Conservation (phyloP, 1,284 basidiomycete species). For the Moniliophthora roreri region DNA sequence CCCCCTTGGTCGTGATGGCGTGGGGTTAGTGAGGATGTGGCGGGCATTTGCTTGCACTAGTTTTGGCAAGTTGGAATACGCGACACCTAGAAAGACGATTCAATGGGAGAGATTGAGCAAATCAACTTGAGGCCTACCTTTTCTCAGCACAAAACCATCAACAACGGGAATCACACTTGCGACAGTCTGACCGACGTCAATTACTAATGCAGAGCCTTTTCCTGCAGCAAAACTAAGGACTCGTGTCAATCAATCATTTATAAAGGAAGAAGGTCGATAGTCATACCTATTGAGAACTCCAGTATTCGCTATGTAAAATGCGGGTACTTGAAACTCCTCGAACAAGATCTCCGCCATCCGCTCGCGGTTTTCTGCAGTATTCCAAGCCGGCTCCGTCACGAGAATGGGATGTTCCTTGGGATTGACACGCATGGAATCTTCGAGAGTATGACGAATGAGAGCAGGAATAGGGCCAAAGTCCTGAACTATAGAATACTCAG, state of each 20-base stretch:
- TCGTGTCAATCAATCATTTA: background rate
- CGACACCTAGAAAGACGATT: slow-evolving; percentile 49
- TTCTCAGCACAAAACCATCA: slow-evolving; percentile 96
- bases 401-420: slow-evolving; percentile 88
- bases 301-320: slow-evolving; percentile 96
- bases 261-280: slow-evolving; percentile 17
- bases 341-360: slow-evolving; percentile 96
- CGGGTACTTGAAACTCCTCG: slow-evolving; percentile 92
- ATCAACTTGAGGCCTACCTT: slow-evolving; percentile 57
- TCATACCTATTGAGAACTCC: slow-evolving; percentile 92
- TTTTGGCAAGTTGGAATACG: slow-evolving; percentile 71
- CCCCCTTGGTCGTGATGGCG: slow-evolving; percentile 42
- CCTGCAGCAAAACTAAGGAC: slow-evolving; percentile 86
- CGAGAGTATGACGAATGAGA: slow-evolving; percentile 76
- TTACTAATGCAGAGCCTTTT: slow-evolving; percentile 92
- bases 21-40: slow-evolving; percentile 55
- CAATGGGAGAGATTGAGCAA: background rate
- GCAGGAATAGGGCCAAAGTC: slow-evolving; percentile 78
- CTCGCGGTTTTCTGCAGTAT: slow-evolving; percentile 86
- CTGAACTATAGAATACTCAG: slow-evolving; percentile 49
- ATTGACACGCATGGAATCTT: slow-evolving; percentile 72
- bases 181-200: slow-evolving; percentile 90
- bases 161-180: slow-evolving; percentile 94
- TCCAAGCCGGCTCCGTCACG: slow-evolving; percentile 96
- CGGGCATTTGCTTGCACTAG: slow-evolving; percentile 75